Percentiles rank a stretch among this genome's conserved stretches.
These are phyloP conservation scores for Eremochloa ophiuroides DNA, from an alignment of 176 grass and related monocot genomes.

Conservation along the genomic window DNA sequence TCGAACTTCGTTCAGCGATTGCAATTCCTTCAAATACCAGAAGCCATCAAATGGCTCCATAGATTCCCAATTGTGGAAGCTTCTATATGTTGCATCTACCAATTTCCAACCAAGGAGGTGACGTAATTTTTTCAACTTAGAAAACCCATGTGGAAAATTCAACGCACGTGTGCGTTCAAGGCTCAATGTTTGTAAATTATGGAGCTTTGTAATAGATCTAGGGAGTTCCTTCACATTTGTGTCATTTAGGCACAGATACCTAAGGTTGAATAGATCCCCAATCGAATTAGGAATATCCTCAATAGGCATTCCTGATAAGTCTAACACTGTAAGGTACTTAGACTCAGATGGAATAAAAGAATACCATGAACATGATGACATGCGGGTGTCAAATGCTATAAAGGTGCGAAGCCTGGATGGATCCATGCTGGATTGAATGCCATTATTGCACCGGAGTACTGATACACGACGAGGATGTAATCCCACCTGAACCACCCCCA, in stretches of 20 bases:
- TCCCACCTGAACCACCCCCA: background rate
- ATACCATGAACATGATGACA: background rate
- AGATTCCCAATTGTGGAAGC: background rate
- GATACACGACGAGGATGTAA: conserved; percentile 10
- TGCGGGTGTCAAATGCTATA: conserved; percentile 12
- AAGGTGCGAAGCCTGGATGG: conserved; percentile 28
- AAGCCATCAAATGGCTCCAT: conserved; percentile 20
- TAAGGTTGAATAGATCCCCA: conserved; percentile 45
- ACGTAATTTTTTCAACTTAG: conserved; percentile 8
- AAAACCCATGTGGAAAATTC: background rate
- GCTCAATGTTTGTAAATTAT: conserved; percentile 39
- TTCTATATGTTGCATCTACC: background rate
- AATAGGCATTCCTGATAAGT: conserved; percentile 13
- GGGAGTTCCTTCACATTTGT: conserved; percentile 46
- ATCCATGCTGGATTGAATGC: background rate
- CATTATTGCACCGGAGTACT: background rate
- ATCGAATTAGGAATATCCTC: conserved; percentile 20
- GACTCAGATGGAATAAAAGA: background rate
- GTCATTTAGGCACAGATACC: conserved; percentile 15
- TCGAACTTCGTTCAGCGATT: conserved; percentile 2
- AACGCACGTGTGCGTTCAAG: background rate
- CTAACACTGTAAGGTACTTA: conserved; percentile 33
- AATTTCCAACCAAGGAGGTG: background rate
- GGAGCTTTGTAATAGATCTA: conserved; percentile 22
- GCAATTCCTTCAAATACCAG: conserved; percentile 34